Evolutionary conservation across 495 filamentous ascomycete genomes (phyloP), one percentile per base, ranked within the genome.

Genomic region (Penicillium dipodomyicola): DNA sequence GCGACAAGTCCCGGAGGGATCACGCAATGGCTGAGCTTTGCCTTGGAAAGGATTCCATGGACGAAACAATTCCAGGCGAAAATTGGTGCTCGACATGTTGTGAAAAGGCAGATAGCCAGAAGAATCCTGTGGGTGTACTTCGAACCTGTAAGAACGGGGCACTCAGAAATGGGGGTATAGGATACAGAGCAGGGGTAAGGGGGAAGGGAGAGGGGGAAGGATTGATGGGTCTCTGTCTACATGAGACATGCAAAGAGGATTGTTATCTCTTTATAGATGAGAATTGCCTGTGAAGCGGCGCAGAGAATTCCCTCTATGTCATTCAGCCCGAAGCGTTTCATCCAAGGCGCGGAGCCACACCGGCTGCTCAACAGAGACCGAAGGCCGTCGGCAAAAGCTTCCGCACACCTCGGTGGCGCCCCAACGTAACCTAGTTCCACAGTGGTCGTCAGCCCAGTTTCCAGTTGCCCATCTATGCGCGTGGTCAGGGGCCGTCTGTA

Each of bases 1-100:
- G 11, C 56, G 58, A 54, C 14, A 59, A 50, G 46, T 33, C 32
- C 45, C 44, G 42, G 46, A 22, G 39, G 25, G 29, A 57, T 63
- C 43, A 9, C 32, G 55, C 9, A 48, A 17, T 37, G 52, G 47
- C 51, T 53, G 33, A 15, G 7, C n/a, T 42, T 56, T 58, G 10
- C 59, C 58, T 40, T 58, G 25, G 40, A 42, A 41, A 54, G 58
- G 61, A 20, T 60, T 60, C 61, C 35, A 64, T 9, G 50, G 47
- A 15, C 57, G 54, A 48, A 64, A 64, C 23, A 45, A 55, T 54
- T 60, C 57, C 15, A 60, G 27, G 41, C 50, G 57, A 49, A 52
- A 64, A 27, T n/a, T 60, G 10, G 29, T 33, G 25, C 30, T 54
- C 40, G 44, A 49, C 41, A 64, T 64, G 20, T 15, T 37, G 14